A percentile compares a stretch with the other conserved stretches of the same genome.
phyloP scores from a whole-genome alignment of 2,329 filamentous ascomycete species.

The Aureobasidium namibiae region DNA sequence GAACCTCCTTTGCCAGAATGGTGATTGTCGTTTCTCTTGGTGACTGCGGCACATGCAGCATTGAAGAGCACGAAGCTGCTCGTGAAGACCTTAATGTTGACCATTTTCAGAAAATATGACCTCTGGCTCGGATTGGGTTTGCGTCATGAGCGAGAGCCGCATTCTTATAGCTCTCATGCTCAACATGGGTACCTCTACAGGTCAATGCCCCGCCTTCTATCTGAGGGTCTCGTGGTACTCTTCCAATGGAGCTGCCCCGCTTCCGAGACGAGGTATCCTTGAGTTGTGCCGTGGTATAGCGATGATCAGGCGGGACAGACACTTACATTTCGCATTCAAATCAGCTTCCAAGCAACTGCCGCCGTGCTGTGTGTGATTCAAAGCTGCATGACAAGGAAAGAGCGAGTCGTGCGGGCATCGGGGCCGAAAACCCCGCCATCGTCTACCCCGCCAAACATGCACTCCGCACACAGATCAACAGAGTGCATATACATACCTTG shows the following conservation, averaged over 20 bases:
- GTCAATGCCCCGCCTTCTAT: neutral
- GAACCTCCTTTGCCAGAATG: neutral
- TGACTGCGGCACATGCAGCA: neutral
- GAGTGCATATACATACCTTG: neutral
- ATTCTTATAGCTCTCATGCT: neutral
- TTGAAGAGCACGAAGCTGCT: neutral
- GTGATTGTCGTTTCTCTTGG: neutral
- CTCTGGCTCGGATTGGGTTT: neutral
- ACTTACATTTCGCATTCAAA: fast-evolving
- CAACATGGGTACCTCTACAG: neutral
- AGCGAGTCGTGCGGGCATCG: neutral
- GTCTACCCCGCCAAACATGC: neutral
- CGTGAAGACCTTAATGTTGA: neutral
- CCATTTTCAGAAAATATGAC: neutral
- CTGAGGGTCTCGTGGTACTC: neutral
- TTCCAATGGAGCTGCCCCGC: neutral
- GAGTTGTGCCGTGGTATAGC: neutral
- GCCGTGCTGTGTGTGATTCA: neutral
- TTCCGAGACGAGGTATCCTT: neutral
- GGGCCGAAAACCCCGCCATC: neutral
- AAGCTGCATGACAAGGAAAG: neutral
- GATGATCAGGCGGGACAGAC: neutral
- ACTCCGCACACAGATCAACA: conserved; percentile 1
- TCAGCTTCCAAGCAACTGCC: neutral
- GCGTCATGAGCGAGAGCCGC: neutral